Evolutionary conservation across 192 early-diverging fungal genomes (phyloP), one percentile per base, ranked within the genome.

Genomic region (Coemansia erecta): DNA sequence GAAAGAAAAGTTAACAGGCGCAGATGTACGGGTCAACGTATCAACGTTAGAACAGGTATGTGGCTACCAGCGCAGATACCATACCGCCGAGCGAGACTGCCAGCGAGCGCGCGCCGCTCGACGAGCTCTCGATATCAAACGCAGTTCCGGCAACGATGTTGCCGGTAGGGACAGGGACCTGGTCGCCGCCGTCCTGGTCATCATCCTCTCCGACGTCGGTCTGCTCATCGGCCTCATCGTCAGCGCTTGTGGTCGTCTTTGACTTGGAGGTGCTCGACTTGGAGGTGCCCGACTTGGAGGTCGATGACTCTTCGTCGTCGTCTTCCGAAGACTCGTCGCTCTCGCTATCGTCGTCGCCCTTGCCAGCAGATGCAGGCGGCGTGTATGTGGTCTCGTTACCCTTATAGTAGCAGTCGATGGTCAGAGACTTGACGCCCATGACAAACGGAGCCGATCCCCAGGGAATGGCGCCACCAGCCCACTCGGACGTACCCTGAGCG

Each of bases 381-480:
- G 48, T 61, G 70, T 79, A 76, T 35, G 75, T 60, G 40, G 58
- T 70, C 23, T 83, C 77, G 47, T 85, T 83, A 14, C 77, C 65
- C 17, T 78, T 78, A 54, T 70, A 69, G 68, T 66, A 74, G 58
- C 84, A 85, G 56, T 70, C 70, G 48, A 85, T 68, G 39, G 70
- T 62, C 4, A 85, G 65, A 40, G 69, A 84, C 58, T 85, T 77
- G 18, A 85, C 73, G 31, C 33, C 56, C 67, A 81, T 81, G 60
- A 67, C 60, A 55, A 81, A 85, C 0, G 62, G 68, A 13, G 15
- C 61, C 42, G 66, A 58, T 55, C 65, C 72, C 83, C 84, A 86
- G 55, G 84, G 64, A 56, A 82, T 85, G 19, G 80, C 67, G 21
- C 83, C 84, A 19, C 84, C 84, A 17, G 85, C 85, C 83, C 83